Base-by-base conservation (phyloP, 805 yeast species). In the Dipodascus albidus region DNA sequence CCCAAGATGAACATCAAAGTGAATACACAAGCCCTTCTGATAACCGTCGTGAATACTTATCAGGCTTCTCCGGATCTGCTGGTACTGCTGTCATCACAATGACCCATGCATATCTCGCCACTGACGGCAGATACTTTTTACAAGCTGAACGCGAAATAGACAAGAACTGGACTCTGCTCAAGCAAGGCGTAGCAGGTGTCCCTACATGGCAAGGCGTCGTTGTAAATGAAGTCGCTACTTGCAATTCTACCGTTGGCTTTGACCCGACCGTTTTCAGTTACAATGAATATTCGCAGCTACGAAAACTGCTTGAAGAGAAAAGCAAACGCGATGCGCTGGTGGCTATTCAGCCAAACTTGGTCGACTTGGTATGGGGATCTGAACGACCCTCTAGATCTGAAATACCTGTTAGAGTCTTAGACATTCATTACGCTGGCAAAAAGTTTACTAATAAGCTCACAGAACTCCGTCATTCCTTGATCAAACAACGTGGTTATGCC, bases 51-150 rank as follows among this genome's bases (percentile, higher is more conserved):
- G 84, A 80, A 53, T 91, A 76, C 61, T 84, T 91, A 23, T 78
- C 90, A 3, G 97, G 74, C 0, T 91, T 91, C 70, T 84, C 91
- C 11, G 99, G 98, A 0, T 82, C 91, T 50, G 95, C 97, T 1
- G 99, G 98, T 22, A 72, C 87, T 21, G 97, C 96, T 1, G 77
- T 93, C n/a, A 76, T 91, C 19, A 82, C 96, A 2, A 65, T 72
- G 48, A 74, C 74, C 52, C 78, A 80, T 49, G 95, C 96, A 14
- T 86, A 85, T 0, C 70, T 93, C 51, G 81, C 95, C 6, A 93
- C 99, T 0, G 99, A 93, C 68, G 98, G 98, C 1, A 76, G 99
- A 59, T 93, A 93, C 70, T 93, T 88, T 67, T 73, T 87, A 55
- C 99, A 93, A 70, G 98, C 98, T 1, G 80, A 77, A 21, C 79